Percentiles rank a stretch among this genome's conserved stretches.
Evolutionary conservation across 164 flowering plant species (phyloP).

Genomic region (Vitis amurensis): DNA sequence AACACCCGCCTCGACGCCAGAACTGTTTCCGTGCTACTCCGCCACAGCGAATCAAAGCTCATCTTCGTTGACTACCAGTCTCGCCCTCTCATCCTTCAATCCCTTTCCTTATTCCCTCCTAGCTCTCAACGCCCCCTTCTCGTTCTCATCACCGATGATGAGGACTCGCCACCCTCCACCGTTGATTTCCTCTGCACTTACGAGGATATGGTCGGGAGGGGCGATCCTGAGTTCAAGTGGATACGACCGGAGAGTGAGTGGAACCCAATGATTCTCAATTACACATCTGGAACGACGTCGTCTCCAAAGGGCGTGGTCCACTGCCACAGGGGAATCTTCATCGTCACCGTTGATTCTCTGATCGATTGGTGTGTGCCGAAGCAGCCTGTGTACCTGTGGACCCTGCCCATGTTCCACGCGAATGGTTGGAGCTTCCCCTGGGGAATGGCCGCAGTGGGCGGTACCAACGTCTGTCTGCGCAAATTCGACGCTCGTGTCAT

Average conservation of each 20-base stretch:
- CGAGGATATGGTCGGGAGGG: conserved; percentile 24
- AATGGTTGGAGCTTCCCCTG: conserved; percentile 39
- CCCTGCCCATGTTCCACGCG: conserved; percentile 40
- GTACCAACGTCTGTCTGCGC: conserved; percentile 32
- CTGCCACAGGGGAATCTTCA: conserved; percentile 21
- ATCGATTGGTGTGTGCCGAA: conserved; percentile 31
- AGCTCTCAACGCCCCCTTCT: not conserved
- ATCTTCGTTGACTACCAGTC: not conserved
- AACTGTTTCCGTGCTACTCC: not conserved
- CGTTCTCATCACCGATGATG: conserved; percentile 8
- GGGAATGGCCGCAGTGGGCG: conserved; percentile 39
- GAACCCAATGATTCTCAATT: conserved; percentile 32
- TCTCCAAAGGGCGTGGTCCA: conserved; percentile 38
- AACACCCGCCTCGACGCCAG: conserved; percentile 1
- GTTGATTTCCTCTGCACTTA: conserved; percentile 6
- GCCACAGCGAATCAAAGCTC: not conserved
- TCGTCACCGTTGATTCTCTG: conserved; percentile 24
- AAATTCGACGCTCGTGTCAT: conserved; percentile 19
- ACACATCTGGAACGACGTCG: conserved; percentile 40
- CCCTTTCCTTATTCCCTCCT: not conserved
- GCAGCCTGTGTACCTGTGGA: conserved; percentile 34
- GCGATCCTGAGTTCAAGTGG: conserved; percentile 28
- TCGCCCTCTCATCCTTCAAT: not conserved
- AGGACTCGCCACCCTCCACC: not conserved
- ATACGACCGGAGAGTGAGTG: conserved; percentile 28